phyloP scores from a whole-genome alignment of 139 green algal genomes.

The Chlamydomonas sp. region DNA sequence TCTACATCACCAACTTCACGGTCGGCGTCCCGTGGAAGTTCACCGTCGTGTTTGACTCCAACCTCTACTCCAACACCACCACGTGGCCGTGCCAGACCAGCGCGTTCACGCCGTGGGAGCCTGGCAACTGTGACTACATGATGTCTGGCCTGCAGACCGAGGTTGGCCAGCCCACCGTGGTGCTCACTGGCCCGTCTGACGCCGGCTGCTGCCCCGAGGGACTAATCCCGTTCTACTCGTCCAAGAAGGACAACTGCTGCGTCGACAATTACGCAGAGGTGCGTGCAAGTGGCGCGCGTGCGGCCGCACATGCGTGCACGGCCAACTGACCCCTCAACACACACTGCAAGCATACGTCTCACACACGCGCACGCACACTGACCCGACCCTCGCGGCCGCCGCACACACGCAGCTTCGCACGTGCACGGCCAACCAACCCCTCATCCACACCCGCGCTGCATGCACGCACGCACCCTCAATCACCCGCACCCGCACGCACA shows the following conservation, averaged over 20 bases:
- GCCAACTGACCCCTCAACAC: too few relatives aligned
- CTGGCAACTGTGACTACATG: slow-evolving; percentile 7
- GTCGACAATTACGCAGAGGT: slow-evolving; percentile 2
- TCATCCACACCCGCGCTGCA: too few relatives aligned
- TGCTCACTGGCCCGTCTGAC: not conserved
- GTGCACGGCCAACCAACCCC: too few relatives aligned
- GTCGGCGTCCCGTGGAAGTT: slow-evolving; percentile 1
- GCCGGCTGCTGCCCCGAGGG: slow-evolving; percentile 4
- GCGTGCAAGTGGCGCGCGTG: too few relatives aligned
- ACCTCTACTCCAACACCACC: not conserved
- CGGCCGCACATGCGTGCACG: too few relatives aligned
- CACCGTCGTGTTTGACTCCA: not conserved
- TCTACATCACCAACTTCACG: slow-evolving; percentile 11
- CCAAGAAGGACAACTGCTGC: not conserved
- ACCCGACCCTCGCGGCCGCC: too few relatives aligned
- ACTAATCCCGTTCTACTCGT: slow-evolving; percentile 1
- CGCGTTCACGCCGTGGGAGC: slow-evolving; percentile 6
- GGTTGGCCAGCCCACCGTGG: not conserved
- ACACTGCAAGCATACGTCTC: too few relatives aligned
- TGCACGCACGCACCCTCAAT: too few relatives aligned
- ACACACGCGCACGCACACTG: too few relatives aligned
- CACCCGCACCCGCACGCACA: too few relatives aligned
- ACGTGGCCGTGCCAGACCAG: slow-evolving; percentile 9
- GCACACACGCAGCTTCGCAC: too few relatives aligned
- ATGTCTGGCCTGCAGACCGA: slow-evolving; percentile 4